Base-by-base conservation (phyloP, 75 land plant genomes). In the Cupressus sempervirens region DNA sequence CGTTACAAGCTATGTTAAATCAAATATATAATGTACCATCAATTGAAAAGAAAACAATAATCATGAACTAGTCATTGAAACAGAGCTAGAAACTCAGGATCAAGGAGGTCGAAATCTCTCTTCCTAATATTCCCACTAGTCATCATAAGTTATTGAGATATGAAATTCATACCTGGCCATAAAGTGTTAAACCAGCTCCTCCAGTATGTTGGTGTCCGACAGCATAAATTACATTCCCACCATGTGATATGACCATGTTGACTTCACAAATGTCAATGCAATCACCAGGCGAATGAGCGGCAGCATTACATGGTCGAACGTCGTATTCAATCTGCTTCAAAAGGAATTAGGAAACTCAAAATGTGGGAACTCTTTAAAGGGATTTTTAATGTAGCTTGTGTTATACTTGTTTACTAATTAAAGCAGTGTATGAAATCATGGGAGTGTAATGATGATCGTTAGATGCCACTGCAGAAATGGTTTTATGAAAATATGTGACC, bases 151-250 rank as follows among this genome's bases (percentile, higher is more conserved):
- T 72, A 72, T 77, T 80, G 35, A 87, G 46, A 45, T 43, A 88
- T 36, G 14, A 82, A 82, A 84, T 46, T 48, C 77, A 76, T 76
- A 91, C 97, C 92, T 95, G 90, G 45, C 97, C 92, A 81, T 91
- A 95, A 8, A 96, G 86, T 62, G 90, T 83, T 18, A 93, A 84
- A 48, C 97, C 97, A 43, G 87, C 11, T 18, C 94, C 94, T 76
- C 92, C 96, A 12, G 88, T 72, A 84, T 97, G 99, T 85, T 96
- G 94, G 83, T 97, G 99, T 8, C 93, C 93, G 82, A 93, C 96
- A 56, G 88, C 94, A 85, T 93, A 93, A 18, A 97, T 85, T n/a
- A 97, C 83, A 86, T 93, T 85, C 65, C 99, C 99, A 9, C 98
- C 95, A 29, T 30, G 79, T 45, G 93, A 94, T 38, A 96, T 80